Conservation (phyloP, 2,329 filamentous ascomycete species). For the Nemania serpens region DNA sequence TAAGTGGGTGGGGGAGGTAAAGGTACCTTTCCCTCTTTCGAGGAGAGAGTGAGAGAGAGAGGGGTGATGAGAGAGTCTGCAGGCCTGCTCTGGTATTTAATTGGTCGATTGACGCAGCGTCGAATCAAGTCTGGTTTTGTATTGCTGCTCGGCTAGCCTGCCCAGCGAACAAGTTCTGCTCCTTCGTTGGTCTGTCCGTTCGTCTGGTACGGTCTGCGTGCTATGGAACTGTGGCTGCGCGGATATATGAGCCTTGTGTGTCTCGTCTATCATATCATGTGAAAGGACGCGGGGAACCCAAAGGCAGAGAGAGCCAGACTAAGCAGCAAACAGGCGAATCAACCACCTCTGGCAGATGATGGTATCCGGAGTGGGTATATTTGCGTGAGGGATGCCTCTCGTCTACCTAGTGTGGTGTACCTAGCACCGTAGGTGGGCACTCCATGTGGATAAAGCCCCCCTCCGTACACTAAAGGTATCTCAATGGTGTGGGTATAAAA, state of each 20-base stretch:
- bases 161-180: slow-evolving; percentile 12
- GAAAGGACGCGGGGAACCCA: slow-evolving; percentile 16
- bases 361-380: slow-evolving; percentile 13
- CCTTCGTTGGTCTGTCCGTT: background rate
- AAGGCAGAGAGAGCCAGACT: background rate
- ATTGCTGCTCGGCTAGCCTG: slow-evolving; percentile 28
- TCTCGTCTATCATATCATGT: slow-evolving; percentile 16
- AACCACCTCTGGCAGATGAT: slow-evolving; percentile 4
- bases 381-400: background rate
- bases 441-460: too few relatives aligned
- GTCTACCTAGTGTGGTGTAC: too few relatives aligned
- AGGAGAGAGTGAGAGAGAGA: background rate
- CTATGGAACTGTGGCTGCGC: background rate
- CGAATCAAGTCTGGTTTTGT: slow-evolving; percentile 36
- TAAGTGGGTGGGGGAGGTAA: too few relatives aligned
- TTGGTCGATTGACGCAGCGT: slow-evolving; percentile 48
- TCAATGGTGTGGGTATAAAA: slow-evolving; percentile 14
- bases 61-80: slow-evolving; percentile 34
- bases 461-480: background rate
- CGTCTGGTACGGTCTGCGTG: background rate
- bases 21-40: too few relatives aligned
- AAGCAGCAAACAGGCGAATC: background rate
- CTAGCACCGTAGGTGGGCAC: too few relatives aligned
- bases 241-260: background rate
- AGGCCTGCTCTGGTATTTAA: slow-evolving; percentile 56